These are phyloP conservation scores for Cyclotella kingstonii DNA, from an alignment of 108 stramenopile genomes.

Conservation along the genomic window DNA sequence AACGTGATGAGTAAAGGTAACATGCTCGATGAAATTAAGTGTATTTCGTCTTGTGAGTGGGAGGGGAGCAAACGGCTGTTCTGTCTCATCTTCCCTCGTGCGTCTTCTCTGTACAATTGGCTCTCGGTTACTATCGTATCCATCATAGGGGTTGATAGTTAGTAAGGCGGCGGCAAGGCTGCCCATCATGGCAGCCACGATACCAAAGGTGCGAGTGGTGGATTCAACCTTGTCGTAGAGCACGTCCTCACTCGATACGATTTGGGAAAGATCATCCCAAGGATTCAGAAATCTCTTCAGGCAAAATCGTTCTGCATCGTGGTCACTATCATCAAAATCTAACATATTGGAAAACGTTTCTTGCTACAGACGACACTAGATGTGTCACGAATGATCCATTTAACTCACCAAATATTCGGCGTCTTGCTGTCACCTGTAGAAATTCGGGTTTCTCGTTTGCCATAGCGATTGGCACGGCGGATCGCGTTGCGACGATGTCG, in stretches of 20 bases:
- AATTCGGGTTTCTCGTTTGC: neutral
- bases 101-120: neutral
- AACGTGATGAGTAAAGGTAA: slow-evolving; percentile 35
- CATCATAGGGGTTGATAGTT: slow-evolving; percentile 34
- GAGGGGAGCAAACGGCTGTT: slow-evolving; percentile 9
- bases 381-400: too few relatives aligned
- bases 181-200: slow-evolving; percentile 41
- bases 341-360: too few relatives aligned
- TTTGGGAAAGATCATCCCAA: slow-evolving; percentile 20
- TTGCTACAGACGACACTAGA: too few relatives aligned
- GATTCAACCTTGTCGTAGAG: slow-evolving; percentile 32
- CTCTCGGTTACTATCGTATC: slow-evolving; percentile 20
- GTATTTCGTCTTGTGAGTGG: slow-evolving; percentile 17
- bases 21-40: slow-evolving; percentile 27
- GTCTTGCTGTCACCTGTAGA: neutral
- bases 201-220: slow-evolving; percentile 42
- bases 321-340: too few relatives aligned
- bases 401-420: neutral
- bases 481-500: neutral
- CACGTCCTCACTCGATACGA: slow-evolving; percentile 25
- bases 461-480: too few relatives aligned
- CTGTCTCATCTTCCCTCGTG: neutral
- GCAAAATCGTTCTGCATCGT: slow-evolving; percentile 4
- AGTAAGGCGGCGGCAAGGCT: slow-evolving; percentile 27
- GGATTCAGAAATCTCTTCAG: slow-evolving; percentile 29